Base-by-base conservation (phyloP, 495 filamentous ascomycete genomes). In the Choiromyces venosus region DNA sequence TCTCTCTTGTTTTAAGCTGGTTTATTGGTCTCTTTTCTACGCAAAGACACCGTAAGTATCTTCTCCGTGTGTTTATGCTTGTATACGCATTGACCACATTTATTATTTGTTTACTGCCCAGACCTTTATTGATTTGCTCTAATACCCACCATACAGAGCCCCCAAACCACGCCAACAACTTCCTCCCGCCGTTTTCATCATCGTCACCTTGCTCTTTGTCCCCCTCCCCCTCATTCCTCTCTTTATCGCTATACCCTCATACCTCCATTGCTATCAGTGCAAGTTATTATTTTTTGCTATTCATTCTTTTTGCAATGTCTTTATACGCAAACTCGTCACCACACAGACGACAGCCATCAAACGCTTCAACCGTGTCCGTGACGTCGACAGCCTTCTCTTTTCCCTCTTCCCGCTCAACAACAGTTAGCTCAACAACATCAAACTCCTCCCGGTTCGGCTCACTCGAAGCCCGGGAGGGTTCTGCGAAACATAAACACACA, bases 271-370 rank as follows among this genome's bases (percentile, higher is more conserved):
- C 37, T 40, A 19, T 68, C 56, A 18, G 36, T 10, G 67, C 66
- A 38, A 38, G 18, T 61, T 38, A 68, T 52, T 61, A 61, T 61
- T 37, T 37, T 67, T 25, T 7, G 66, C 14, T 19, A n/a, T 67
- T 8, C 66, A 67, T 37, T 69, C 64, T 37, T 65, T 70, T 52
- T 71, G 70, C 75, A 73, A 80, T 80, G 77, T 80, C 77, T 56
- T 68, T 81, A 65, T 79, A 77, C 69, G 74, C 80, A n/a, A 39
- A 39, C n/a, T 65, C 79, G 38, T 70, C 79, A 61, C 66, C 79
- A 42, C 79, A 81, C 25, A 79, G 76, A 78, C 72, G 80, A 72
- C 80, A 81, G 73, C 73, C 76, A 71, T 81, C 80, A 68, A 81
- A 73, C 68, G 73, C 79, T 42, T 81, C 80, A 39, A 82, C 79